Base-by-base conservation (phyloP, 1,284 basidiomycete genomes). In the Earliella scabrosa region DNA sequence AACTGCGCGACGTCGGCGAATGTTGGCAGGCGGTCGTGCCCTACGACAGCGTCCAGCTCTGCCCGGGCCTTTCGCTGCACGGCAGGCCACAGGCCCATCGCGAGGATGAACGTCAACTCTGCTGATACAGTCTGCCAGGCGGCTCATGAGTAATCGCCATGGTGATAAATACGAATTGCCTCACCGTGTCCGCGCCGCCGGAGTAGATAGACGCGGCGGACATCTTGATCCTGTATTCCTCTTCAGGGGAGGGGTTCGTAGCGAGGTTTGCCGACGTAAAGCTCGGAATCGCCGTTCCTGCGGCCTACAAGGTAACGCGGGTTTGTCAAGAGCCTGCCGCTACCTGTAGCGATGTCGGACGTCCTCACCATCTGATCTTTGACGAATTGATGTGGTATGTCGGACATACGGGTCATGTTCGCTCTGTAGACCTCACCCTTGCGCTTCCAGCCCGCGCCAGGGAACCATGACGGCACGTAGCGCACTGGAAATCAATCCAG, bases 391-490 rank as follows among this genome's bases (percentile, higher is more conserved):
- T 81, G 74, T 16, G 86, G 84, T 46, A 72, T 72, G n/a, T 82
- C 77, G 38, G 82, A 80, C 79, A 83, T 77, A 36, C 82, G 75
- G 18, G 72, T 63, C 47, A 87, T 73, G 0, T 79, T 82, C 2
- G 67, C 67, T 20, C 75, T 73, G 80, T 83, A 86, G 46, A 72
- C 68, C 44, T 73, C 73, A 0, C 86, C 85, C 54, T 72, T 79
- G 53, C 63, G 72, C 64, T 82, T 81, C 74, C 87, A 89, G 10
- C 72, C 73, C 13, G 85, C 82, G 24, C 87, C 86, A 23, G 86
- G 87, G 60, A 87, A 76, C 86, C 87, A 88, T 9, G 73, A 68
- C 11, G 86, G 86, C 44, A 88, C 63, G 59, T 86, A 74, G 45
- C 77, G 76, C 65, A 88, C 86, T 87, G 52, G 14, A 51, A 21